These are phyloP conservation scores for Magnolia officinalis DNA, from an alignment of 164 flowering plant genomes.

Conservation along the genomic window DNA sequence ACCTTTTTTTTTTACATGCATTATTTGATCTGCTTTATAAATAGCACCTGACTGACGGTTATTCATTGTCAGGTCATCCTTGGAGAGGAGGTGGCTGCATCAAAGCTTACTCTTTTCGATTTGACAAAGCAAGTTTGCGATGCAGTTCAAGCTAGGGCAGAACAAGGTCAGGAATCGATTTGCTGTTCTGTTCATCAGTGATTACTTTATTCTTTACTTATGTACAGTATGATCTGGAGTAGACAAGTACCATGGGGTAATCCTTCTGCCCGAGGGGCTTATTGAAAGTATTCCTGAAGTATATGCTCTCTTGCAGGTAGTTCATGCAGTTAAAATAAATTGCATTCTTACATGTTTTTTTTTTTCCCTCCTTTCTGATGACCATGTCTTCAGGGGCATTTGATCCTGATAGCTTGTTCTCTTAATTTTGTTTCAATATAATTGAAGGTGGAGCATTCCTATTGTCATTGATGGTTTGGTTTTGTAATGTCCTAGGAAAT, in stretches of 20 bases:
- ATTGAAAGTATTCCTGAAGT: conserved; percentile 98
- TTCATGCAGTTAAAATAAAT: not conserved
- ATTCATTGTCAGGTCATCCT: conserved; percentile 63
- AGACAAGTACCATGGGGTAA: conserved; percentile 96
- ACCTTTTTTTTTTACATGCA: not conserved
- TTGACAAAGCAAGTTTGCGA: conserved; percentile 88
- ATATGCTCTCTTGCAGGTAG: conserved; percentile 88
- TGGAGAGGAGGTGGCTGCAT: conserved; percentile 97
- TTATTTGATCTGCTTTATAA: not conserved
- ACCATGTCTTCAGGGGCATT: no score
- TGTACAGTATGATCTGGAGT: conserved; percentile 13
- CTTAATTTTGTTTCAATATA: no score
- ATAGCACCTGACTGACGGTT: not conserved
- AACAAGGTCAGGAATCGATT: conserved; percentile 44
- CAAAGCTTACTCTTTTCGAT: conserved; percentile 96
- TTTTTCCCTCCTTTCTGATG: no score
- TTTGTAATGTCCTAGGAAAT: conserved; percentile 65
- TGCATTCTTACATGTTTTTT: not conserved
- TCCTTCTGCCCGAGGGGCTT: conserved; percentile 92
- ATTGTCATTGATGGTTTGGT: not conserved
- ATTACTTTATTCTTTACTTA: not conserved
- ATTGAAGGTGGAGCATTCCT: no score
- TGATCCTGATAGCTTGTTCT: no score
- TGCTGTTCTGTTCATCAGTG: not conserved
- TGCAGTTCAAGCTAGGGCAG: conserved; percentile 94